phyloP scores from a whole-genome alignment of 2,329 filamentous ascomycete genomes.

The Fusarium humuli region DNA sequence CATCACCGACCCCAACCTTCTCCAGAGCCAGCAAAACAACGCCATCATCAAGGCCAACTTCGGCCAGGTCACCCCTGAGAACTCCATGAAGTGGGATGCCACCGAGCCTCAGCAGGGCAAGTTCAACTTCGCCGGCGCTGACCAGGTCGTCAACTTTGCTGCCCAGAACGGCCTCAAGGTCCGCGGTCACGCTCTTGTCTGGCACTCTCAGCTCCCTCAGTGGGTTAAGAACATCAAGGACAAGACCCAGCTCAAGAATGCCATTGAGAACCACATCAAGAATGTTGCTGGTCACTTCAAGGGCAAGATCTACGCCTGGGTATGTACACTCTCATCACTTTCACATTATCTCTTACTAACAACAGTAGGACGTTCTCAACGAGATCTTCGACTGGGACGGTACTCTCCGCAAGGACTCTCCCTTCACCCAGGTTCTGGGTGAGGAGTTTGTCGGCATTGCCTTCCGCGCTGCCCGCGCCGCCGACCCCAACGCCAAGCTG shows the following conservation, averaged over 20 bases:
- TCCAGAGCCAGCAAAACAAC: conserved; percentile 56
- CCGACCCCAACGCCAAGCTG: conserved; percentile 75
- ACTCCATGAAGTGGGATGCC: conserved; percentile 77
- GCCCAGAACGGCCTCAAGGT: conserved; percentile 62
- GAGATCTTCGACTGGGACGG: conserved; percentile 74
- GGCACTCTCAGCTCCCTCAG: conserved; percentile 70
- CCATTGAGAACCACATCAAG: conserved; percentile 70
- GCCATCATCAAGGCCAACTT: conserved; percentile 69
- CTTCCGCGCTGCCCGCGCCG: conserved; percentile 74
- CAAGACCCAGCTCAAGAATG: conserved; percentile 62
- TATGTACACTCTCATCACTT: neutral
- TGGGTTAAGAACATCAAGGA: conserved; percentile 71
- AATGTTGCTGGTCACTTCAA: conserved; percentile 69
- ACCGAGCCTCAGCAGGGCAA: conserved; percentile 50
- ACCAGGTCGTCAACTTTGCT: conserved; percentile 71
- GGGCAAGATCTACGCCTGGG: conserved; percentile 63
- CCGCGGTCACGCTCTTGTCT: conserved; percentile 75
- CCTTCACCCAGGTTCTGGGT: conserved; percentile 76
- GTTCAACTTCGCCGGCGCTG: conserved; percentile 69
- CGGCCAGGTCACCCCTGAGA: conserved; percentile 74
- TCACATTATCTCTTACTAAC: conserved; percentile 20
- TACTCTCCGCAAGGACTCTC: conserved; percentile 63
- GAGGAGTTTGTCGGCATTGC: conserved; percentile 77
- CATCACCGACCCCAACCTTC: conserved; percentile 64
- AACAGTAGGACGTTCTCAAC: conserved; percentile 68